These are phyloP conservation scores for Buxus sempervirens DNA, from an alignment of 164 flowering plant species.

Conservation along the genomic window DNA sequence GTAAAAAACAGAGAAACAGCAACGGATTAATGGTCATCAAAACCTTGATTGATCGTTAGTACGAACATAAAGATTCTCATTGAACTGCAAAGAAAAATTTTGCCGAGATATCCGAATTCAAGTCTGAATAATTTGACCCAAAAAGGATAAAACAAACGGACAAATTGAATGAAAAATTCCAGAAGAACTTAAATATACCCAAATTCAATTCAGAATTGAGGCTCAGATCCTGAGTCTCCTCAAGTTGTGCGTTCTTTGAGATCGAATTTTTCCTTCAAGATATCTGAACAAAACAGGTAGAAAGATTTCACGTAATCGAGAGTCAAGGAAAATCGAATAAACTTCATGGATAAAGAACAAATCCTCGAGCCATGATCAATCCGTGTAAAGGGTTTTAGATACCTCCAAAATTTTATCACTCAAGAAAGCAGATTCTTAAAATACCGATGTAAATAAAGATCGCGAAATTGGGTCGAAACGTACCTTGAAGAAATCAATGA, in stretches of 20 bases:
- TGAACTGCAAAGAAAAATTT: background rate
- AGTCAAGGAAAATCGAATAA: background rate
- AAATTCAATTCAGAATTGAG: background rate
- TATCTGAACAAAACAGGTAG: background rate
- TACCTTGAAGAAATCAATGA: conserved; percentile 10
- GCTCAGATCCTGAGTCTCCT: background rate
- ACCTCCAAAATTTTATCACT: background rate
- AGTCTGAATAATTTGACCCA: background rate
- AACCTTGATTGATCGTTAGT: background rate
- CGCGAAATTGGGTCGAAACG: background rate
- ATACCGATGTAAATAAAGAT: background rate
- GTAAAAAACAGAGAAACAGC: background rate
- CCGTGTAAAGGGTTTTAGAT: background rate
- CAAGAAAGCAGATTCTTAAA: background rate
- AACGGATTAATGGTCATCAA: background rate
- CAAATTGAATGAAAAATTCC: too few species aligned
- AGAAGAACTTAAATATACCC: background rate
- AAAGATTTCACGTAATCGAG: background rate
- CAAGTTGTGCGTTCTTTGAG: background rate
- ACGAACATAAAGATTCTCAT: background rate
- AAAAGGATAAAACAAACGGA: too few species aligned
- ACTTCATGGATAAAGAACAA: background rate
- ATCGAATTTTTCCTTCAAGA: conserved; percentile 4
- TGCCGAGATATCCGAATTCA: background rate
- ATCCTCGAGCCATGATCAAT: background rate